Base-by-base conservation (phyloP, 768 basidiomycete species). In the Punctularia strigosozonata region DNA sequence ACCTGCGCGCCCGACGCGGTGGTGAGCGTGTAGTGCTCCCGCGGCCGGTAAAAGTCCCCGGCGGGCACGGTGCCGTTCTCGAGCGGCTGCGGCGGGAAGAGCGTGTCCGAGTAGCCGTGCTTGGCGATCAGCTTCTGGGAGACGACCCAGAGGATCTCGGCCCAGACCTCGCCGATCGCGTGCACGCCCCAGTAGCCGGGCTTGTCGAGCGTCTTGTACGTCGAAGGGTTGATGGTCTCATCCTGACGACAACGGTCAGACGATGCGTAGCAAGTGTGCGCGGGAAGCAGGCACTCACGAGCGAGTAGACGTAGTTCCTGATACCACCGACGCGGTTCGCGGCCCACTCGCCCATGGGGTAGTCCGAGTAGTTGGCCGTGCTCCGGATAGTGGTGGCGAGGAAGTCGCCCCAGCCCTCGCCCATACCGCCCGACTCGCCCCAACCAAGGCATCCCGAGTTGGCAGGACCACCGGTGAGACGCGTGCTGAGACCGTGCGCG, bases 381-480 rank as follows among this genome's bases (percentile, higher is more conserved):
- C 82, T 83, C 35, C 91, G 77, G 53, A 91, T 82, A 0, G 75
- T 75, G 0, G 91, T 97, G 4, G 90, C 92, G 36, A 95, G 62
- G 64, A 80, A 90, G 50, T 91, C 86, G 46, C 91, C 91, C 91
- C 91, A 95, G 12, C 91, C 91, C 61, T 95, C 90, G 47, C 92
- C 92, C 92, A 97, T 97, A 19, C 91, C 94, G 26, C 94, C 94
- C 20, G 79, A 71, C 64, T 98, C 91, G 37, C 94, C 92, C 80
- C 85, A 98, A 8, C 88, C 89, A 40, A 98, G 77, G 56, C 92
- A 95, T 2, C 84, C 86, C 22, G 88, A 91, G 63, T 94, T 87
- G 39, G 75, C 69, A 0, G 91, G 91, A 3, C 94, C 94, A 57
- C 94, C 94, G 5, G 94, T 98, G 44, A 97, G 58, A 50, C 94